Evolutionary conservation across 106 monocot genomes (phyloP), one percentile per base, ranked within the genome.

Genomic region (Gastrodia elata): DNA sequence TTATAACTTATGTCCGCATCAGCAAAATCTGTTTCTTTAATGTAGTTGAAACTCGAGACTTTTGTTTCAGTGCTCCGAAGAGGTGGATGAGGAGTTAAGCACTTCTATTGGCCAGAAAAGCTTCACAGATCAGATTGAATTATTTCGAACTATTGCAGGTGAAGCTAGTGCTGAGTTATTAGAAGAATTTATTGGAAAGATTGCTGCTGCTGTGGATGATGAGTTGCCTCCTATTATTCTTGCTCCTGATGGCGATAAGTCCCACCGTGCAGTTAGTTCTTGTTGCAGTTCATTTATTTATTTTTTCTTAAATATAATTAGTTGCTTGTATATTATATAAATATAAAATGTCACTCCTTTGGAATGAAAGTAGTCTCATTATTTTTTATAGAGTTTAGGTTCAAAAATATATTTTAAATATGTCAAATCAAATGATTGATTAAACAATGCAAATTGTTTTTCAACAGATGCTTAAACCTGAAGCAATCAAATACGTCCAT

Each of bases 191-290:
- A 71, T 98, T 24, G 79, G 76, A 27, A 78, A 76, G 64, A 72
- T 85, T 34, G 64, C 61, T 13, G 65, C 77, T 14, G 67, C 56
- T 35, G 76, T 6, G 13, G 77, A 80, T 49, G 59, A 70, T 30
- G 86, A 84, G 70, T 24, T 83, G 7, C 35, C 39, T 1, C 72
- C 84, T 0, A 81, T 98, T 16, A 49, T 93, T 80, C 93, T 98
- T 24, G 87, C 97, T 44, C 87, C 87, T 2, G 98, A 93, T 76
- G 25, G 78, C 8, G 91, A 93, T 49, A 98, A 98, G 73, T 76
- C 84, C 20, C 98, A 98, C 77, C 86, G 98, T 80, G 73, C 93
- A 48, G 98, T 98, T 57, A 68, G 87, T 85, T 35, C 18, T 9
- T 30, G 39, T 24, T 28, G 5, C n/a, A 59, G 41, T 8, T n/a